Evolutionary conservation across 257 asterid genomes (phyloP).

Genomic region (Haberlea rhodopensis): DNA sequence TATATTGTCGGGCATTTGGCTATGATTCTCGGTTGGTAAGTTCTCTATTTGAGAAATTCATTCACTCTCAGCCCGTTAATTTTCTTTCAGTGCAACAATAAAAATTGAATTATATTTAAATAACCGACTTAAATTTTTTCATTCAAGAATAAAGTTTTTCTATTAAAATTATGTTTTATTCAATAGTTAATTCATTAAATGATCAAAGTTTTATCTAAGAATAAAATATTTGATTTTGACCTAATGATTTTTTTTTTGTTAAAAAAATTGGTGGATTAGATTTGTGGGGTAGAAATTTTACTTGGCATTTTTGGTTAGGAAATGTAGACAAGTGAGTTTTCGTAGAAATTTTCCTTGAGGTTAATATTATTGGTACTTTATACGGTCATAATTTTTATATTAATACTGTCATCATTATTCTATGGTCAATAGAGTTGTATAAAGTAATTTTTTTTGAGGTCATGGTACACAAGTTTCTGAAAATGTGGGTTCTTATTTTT

Average conservation of each 20-base stretch:
- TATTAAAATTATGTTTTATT: too few species aligned
- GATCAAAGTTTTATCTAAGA: background rate
- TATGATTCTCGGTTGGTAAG: slow-evolving; percentile 88
- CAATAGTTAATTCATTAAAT: too few species aligned
- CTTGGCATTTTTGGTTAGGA: background rate
- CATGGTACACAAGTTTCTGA: background rate
- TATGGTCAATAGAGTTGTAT: slow-evolving; percentile 2
- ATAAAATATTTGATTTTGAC: background rate
- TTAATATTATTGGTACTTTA: background rate
- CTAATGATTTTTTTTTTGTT: background rate
- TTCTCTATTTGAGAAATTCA: slow-evolving; percentile 19
- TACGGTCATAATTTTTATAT: slow-evolving; percentile 3
- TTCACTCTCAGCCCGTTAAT: too few species aligned
- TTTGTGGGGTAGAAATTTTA: background rate
- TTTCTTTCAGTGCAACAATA: too few species aligned
- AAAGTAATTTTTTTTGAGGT: background rate
- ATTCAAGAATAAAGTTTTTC: too few species aligned
- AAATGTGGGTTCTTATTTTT: slow-evolving; percentile 14
- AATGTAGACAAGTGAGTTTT: background rate
- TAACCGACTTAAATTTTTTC: too few species aligned
- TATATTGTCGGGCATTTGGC: slow-evolving; percentile 91
- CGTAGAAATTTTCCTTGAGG: background rate
- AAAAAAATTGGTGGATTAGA: background rate
- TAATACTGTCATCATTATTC: background rate
- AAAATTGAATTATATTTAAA: too few species aligned